Evolutionary conservation across 2,329 filamentous ascomycete species (phyloP).

Genomic region (Fusarium miscanthi): DNA sequence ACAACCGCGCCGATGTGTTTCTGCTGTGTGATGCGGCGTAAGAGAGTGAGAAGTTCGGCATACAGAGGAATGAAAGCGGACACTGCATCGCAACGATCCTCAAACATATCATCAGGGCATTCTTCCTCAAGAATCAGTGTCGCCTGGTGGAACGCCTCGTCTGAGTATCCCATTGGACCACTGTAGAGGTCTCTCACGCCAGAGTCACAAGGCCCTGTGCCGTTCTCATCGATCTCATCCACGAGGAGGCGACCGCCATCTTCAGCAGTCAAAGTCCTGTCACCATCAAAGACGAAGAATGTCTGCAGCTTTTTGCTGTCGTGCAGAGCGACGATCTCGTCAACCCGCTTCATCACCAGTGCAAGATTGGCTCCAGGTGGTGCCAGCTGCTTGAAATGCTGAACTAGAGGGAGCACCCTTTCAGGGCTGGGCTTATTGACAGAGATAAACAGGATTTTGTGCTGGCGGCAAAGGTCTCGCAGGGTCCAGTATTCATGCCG

Average conservation of each 20-base stretch:
- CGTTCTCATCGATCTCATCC: constrained; percentile 37
- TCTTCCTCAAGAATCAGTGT: constrained; percentile 63
- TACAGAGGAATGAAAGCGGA: constrained; percentile 57
- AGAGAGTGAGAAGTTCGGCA: constrained; percentile 59
- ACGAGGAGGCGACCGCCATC: constrained; percentile 66
- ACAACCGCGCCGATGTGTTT: constrained; percentile 59
- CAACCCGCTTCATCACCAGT: constrained; percentile 47
- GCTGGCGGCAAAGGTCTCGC: background rate
- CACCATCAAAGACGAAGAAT: constrained; percentile 67
- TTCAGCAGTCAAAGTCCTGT: constrained; percentile 63
- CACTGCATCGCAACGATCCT: constrained; percentile 57
- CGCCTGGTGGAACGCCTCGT: constrained; percentile 66
- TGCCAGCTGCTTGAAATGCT: background rate
- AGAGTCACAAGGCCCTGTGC: background rate
- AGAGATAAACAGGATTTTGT: background rate
- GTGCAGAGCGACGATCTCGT: constrained; percentile 49
- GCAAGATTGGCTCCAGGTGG: constrained; percentile 53
- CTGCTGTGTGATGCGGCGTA: constrained; percentile 49
- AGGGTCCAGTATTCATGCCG: fast-evolving
- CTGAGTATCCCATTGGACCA: constrained; percentile 60
- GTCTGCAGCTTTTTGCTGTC: constrained; percentile 49
- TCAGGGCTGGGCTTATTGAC: too few species aligned
- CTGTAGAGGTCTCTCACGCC: constrained; percentile 60
- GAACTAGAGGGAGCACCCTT: background rate
- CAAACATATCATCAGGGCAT: constrained; percentile 52